These are phyloP conservation scores for Plectranthus barbatus DNA, from an alignment of 257 asterid species.

Conservation along the genomic window DNA sequence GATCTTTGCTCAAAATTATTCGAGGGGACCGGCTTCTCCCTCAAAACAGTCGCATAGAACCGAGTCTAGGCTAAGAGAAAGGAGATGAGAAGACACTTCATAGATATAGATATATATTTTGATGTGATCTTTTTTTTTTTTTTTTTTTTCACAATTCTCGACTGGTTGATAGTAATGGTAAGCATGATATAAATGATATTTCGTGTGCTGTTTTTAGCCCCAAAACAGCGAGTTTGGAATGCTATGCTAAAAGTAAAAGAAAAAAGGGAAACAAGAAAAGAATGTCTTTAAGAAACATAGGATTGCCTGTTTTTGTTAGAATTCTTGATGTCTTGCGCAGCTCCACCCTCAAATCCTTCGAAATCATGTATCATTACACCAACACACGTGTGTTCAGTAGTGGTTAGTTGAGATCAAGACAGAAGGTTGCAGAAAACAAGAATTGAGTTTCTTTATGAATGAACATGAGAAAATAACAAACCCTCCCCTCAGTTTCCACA, in stretches of 20 bases:
- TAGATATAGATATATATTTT: neutral
- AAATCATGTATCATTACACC: too few relatives aligned
- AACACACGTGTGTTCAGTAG: too few relatives aligned
- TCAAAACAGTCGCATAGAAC: slow-evolving; percentile 48
- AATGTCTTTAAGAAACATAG: neutral
- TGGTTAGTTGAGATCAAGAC: neutral
- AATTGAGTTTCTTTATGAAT: slow-evolving; percentile 8
- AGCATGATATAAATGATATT: slow-evolving; percentile 2
- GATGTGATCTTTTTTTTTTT: neutral
- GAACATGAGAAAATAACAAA: neutral
- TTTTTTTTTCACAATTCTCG: neutral
- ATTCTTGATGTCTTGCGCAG: too few relatives aligned
- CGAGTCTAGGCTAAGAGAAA: slow-evolving; percentile 50
- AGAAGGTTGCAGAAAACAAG: neutral
- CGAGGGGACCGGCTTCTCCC: slow-evolving; percentile 62
- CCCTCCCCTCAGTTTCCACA: neutral
- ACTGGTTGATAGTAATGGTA: slow-evolving; percentile 4
- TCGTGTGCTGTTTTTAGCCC: neutral
- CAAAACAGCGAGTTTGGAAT: neutral
- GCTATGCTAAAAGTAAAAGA: neutral
- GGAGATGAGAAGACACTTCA: slow-evolving; percentile 15
- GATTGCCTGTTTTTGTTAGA: neutral
- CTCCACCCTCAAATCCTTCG: too few relatives aligned
- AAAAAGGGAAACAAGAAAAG: neutral
- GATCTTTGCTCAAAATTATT: slow-evolving; percentile 47